Evolutionary conservation across 2,329 filamentous ascomycete species (phyloP).

Genomic region (Macrophomina tecta): DNA sequence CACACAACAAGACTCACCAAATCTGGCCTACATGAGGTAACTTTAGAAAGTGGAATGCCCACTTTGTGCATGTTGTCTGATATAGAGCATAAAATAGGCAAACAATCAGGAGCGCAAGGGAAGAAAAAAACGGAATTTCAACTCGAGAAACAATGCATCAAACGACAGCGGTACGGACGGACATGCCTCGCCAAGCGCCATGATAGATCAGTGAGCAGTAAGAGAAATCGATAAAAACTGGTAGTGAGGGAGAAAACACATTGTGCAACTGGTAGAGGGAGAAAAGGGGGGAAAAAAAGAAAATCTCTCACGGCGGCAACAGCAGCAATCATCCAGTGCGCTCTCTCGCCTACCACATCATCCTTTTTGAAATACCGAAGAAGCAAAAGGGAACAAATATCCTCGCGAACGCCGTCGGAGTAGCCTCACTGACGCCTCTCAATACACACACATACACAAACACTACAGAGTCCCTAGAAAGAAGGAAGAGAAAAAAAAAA

Average conservation of each 20-base stretch:
- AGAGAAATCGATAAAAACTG: background rate
- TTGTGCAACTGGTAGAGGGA: background rate
- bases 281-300: background rate
- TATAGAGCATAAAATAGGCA: constrained; percentile 8
- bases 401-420: background rate
- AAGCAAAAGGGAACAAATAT: background rate
- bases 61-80: constrained; percentile 10
- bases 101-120: background rate
- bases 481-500: background rate
- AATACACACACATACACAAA: background rate
- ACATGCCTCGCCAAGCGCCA: background rate
- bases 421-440: background rate
- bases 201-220: background rate
- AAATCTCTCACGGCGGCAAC: constrained; percentile 1
- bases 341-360: background rate
- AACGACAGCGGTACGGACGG: background rate
- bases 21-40: background rate
- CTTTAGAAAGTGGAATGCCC: background rate
- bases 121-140: background rate
- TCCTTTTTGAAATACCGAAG: too few relatives aligned
- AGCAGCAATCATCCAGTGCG: constrained; percentile 4
- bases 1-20: too few relatives aligned
- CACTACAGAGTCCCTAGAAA: background rate
- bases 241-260: background rate
- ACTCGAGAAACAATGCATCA: background rate